Evolutionary conservation across 1,284 basidiomycete genomes (phyloP).

Genomic region (Neotropicomus parvogracilis): DNA sequence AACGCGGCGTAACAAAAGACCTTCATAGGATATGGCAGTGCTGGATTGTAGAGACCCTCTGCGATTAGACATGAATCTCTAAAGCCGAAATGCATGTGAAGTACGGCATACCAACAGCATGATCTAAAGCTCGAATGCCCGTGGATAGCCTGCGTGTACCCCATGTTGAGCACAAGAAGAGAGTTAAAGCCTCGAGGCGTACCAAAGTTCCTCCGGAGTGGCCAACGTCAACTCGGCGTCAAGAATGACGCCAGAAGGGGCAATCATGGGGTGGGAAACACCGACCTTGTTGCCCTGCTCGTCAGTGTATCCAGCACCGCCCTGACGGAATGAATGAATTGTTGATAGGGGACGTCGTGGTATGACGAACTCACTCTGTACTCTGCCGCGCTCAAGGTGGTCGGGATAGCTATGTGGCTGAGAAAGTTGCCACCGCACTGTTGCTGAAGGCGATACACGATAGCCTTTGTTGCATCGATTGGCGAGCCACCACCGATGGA

Average conservation of each 20-base stretch:
- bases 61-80: constrained; percentile 1
- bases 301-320: constrained; percentile 72
- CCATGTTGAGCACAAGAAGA: constrained; percentile 18
- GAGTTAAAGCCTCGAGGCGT: constrained; percentile 19
- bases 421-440: constrained; percentile 47
- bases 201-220: constrained; percentile 77
- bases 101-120: constrained; percentile 59
- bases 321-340: constrained; percentile 32
- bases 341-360: neutral
- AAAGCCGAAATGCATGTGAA: constrained; percentile 1
- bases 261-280: constrained; percentile 51
- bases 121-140: constrained; percentile 74
- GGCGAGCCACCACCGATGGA: constrained; percentile 79
- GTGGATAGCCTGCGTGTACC: constrained; percentile 60
- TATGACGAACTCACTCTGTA: constrained; percentile 49
- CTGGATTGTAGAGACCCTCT: constrained; percentile 70
- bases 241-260: constrained; percentile 70
- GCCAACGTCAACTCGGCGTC: constrained; percentile 72
- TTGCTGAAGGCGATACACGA: constrained; percentile 58
- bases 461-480: constrained; percentile 72
- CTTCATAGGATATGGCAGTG: constrained; percentile 57
- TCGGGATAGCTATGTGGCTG: constrained; percentile 71
- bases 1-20: constrained; percentile 64
- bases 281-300: constrained; percentile 66
- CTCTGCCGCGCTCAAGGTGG: constrained; percentile 79